Evolutionary conservation across 192 early-diverging fungal species (phyloP).

Genomic region (Diversispora eburnea): DNA sequence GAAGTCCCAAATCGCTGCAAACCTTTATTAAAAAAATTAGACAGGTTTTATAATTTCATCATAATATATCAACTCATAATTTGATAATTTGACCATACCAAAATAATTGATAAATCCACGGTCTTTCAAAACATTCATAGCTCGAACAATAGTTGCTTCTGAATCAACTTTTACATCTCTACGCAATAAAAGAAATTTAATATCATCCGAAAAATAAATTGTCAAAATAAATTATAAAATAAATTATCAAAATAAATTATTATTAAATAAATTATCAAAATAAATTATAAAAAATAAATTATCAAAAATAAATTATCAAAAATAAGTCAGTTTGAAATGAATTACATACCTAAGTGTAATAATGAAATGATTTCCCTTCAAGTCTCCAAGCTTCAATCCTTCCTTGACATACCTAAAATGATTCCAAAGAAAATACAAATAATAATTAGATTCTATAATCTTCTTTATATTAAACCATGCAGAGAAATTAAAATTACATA

Average conservation of each 20-base stretch:
- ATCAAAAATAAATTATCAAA: neutral
- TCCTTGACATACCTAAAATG: conserved; percentile 50
- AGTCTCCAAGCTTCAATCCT: conserved; percentile 77
- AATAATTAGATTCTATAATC: no score
- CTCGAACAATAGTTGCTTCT: conserved; percentile 44
- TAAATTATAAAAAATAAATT: neutral
- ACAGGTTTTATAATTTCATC: neutral
- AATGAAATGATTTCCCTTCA: conserved; percentile 86
- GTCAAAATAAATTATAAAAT: neutral
- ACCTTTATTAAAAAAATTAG: conserved; percentile 3
- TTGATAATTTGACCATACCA: conserved; percentile 40
- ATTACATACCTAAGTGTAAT: conserved; percentile 67
- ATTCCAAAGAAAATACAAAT: no score
- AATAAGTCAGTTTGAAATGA: no score
- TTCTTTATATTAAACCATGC: no score
- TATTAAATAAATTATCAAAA: neutral
- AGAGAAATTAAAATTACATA: conserved; percentile 28
- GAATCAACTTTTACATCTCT: conserved; percentile 52
- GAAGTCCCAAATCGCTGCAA: conserved; percentile 97
- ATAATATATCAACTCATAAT: neutral
- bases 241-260: neutral
- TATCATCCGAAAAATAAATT: neutral
- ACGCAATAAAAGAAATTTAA: neutral
- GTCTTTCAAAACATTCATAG: conserved; percentile 62
- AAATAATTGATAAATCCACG: conserved; percentile 97